Evolutionary conservation across 2,329 filamentous ascomycete genomes (phyloP), one percentile per base, ranked within the genome.

Genomic region (Penicillium glabrum): DNA sequence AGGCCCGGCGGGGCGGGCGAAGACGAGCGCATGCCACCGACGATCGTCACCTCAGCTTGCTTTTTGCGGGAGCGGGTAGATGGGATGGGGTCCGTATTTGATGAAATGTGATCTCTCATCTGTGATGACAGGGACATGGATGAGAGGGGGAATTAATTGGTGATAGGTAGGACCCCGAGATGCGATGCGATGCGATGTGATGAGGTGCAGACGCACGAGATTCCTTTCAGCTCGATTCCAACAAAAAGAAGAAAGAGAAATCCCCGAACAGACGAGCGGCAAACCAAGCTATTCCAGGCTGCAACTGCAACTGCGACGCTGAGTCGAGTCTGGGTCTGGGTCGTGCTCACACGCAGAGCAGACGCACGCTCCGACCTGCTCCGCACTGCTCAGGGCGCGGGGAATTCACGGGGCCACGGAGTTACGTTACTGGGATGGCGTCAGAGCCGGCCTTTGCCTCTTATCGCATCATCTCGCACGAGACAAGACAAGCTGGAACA

Each of bases 1-100:
- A 76, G 60, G 29, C 63, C 72, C 11, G 73, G 73, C 7, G 71
- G 60, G 14, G 62, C 55, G 29, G 64, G 64, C 21, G 66, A 62
- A 29, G 67, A 63, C 13, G 57, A 57, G 23, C 52, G 51, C 53
- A 60, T 57, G 5, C 21, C 39, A 41, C 58, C 50, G 50, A 48
- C 45, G 52, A 61, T 33, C 50, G 58, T 46, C 43, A 57, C 54
- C 19, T 53, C 45, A 13, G 44, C 47, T 54, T 56, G 60, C 53
- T 60, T 62, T 48, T 49, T 53, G 13, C 44, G 49, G 54, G 31
- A 37, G 26, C 50, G 49, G 49, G 49, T 24, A 33, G 14, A 16
- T 7, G 23, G 8, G 39, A 19, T 19, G 37, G 50, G 21, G 19
- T 33, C 23, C 39, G 39, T 9, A 26, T 9, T 19, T 41, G 35